These are phyloP conservation scores for Priceomyces carsonii DNA, from an alignment of 805 yeast genomes.

Conservation along the genomic window DNA sequence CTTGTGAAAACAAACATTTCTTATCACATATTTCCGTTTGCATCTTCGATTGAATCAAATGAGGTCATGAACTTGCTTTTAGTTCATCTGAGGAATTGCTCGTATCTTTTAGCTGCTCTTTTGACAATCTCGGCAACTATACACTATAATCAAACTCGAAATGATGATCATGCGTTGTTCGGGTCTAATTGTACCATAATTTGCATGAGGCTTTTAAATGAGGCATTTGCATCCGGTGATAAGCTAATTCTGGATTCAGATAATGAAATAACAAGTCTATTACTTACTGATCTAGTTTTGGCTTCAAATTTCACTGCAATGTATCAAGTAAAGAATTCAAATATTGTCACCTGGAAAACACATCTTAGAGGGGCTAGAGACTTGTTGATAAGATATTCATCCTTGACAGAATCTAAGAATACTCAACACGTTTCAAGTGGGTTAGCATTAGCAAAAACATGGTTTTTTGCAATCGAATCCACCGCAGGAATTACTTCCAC, in stretches of 20 bases:
- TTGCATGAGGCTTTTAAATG: slow-evolving; percentile 56
- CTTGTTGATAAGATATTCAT: slow-evolving; percentile 49
- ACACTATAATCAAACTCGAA: slow-evolving; percentile 40
- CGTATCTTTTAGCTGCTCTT: slow-evolving; percentile 62
- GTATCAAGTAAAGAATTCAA: slow-evolving; percentile 19
- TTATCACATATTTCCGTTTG: slow-evolving; percentile 38
- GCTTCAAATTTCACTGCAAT: slow-evolving; percentile 60
- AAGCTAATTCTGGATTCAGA: no score
- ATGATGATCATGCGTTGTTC: slow-evolving; percentile 47
- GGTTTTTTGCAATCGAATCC: slow-evolving; percentile 58
- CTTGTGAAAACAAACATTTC: slow-evolving; percentile 31
- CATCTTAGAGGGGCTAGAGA: slow-evolving; percentile 65
- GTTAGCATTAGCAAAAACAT: slow-evolving; percentile 52
- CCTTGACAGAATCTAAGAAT: slow-evolving; percentile 12
- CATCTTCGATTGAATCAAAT: slow-evolving; percentile 33
- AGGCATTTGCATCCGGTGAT: slow-evolving; percentile 37
- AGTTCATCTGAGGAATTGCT: slow-evolving; percentile 56
- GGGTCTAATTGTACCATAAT: slow-evolving; percentile 58
- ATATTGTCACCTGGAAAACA: slow-evolving; percentile 54
- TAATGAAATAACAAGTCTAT: slow-evolving; percentile 36
- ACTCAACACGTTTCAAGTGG: slow-evolving; percentile 37
- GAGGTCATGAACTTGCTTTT: slow-evolving; percentile 45
- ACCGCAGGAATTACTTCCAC: slow-evolving; percentile 54
- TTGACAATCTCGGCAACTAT: slow-evolving; percentile 69
- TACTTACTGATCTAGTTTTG: slow-evolving; percentile 60